Evolutionary conservation across 495 filamentous ascomycete species (phyloP).

Genomic region (Pseudotulostoma volvatum): DNA sequence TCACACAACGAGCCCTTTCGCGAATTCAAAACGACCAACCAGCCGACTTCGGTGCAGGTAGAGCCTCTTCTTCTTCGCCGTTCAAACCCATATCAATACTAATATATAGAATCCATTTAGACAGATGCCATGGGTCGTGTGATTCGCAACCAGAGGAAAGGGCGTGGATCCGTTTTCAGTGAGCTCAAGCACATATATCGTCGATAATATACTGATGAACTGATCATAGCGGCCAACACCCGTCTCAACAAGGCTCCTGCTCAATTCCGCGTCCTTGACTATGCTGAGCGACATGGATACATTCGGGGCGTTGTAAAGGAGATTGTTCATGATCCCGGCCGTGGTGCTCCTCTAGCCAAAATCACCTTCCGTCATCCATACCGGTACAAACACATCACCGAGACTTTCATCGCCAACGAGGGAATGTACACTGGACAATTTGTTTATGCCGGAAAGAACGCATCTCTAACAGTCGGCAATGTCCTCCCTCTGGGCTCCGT

Average conservation of each 20-base stretch:
- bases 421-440: slow-evolving; percentile 99
- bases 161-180: slow-evolving; percentile 97
- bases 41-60: too few species aligned
- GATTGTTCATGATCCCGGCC: slow-evolving; percentile 96
- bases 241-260: slow-evolving; percentile 83
- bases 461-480: slow-evolving; percentile 87
- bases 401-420: slow-evolving; percentile 99
- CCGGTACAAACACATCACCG: slow-evolving; percentile 75
- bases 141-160: slow-evolving; percentile 95
- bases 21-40: too few species aligned
- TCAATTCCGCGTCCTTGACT: slow-evolving; percentile 91
- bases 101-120: slow-evolving; percentile 23
- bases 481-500: slow-evolving; percentile 83
- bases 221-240: slow-evolving; percentile 55
- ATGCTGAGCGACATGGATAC: slow-evolving; percentile 90
- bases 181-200: slow-evolving; percentile 28
- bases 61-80: too few species aligned
- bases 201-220: slow-evolving; percentile 26
- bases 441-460: slow-evolving; percentile 99
- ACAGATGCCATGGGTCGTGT: slow-evolving; percentile 56
- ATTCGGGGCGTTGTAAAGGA: slow-evolving; percentile 93
- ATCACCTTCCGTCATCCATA: slow-evolving; percentile 91
- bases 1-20: slow-evolving; percentile 31
- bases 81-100: too few species aligned
- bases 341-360: slow-evolving; percentile 92